Evolutionary conservation across 176 grass and related monocot species (phyloP).

Genomic region (Eremochloa ophiuroides): DNA sequence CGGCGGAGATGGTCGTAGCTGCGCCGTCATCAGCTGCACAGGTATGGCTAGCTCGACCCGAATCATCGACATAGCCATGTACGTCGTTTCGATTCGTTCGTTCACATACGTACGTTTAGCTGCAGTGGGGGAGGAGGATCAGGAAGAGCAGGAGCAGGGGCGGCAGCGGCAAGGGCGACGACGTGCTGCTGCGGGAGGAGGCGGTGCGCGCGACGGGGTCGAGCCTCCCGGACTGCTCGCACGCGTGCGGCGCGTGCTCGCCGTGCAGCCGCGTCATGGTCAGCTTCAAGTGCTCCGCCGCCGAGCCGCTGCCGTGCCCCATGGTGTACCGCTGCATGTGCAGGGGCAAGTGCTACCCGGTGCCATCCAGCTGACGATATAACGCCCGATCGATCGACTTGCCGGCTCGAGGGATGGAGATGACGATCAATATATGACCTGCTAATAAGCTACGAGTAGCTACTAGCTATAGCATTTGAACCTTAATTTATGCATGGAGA

Average conservation of each 20-base stretch:
- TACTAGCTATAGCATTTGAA: neutral
- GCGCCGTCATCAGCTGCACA: neutral
- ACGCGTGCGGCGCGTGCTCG: constrained; percentile 81
- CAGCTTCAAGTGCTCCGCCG: constrained; percentile 81
- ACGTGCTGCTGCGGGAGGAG: constrained; percentile 26
- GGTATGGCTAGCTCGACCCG: too few relatives aligned
- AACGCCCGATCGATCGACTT: neutral
- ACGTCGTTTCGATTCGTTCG: neutral
- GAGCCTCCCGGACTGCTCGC: constrained; percentile 79
- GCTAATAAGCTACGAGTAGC: too few relatives aligned
- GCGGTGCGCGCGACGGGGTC: constrained; percentile 61
- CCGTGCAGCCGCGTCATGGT: constrained; percentile 91
- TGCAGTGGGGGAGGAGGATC: neutral
- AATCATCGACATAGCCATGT: too few relatives aligned
- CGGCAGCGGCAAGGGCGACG: neutral
- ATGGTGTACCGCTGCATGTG: constrained; percentile 98
- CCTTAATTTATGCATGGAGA: neutral
- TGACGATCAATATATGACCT: neutral
- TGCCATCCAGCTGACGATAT: constrained; percentile 39
- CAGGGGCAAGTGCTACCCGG: constrained; percentile 69
- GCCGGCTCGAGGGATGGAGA: neutral
- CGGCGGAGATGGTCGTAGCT: neutral
- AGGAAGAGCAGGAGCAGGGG: too few relatives aligned
- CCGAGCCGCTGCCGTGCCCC: constrained; percentile 67
- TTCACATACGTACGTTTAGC: neutral